These are phyloP conservation scores for Ambispora gerdemannii DNA, from an alignment of 192 early-diverging fungal genomes.

Conservation along the genomic window DNA sequence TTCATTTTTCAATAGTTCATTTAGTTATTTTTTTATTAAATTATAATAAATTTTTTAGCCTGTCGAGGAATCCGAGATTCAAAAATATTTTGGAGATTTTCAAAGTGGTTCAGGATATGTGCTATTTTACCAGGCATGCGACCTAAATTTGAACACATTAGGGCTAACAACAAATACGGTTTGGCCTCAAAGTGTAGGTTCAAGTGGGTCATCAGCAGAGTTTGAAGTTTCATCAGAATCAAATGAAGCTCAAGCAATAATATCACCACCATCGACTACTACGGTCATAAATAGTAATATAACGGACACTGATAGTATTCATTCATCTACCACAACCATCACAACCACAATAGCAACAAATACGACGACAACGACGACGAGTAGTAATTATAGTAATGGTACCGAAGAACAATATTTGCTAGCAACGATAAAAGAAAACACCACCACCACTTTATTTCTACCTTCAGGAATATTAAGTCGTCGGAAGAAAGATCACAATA, in stretches of 20 bases:
- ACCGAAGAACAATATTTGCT: no score
- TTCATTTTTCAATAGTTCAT: background rate
- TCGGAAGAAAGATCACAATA: slow-evolving; percentile 2
- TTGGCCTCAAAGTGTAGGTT: slow-evolving; percentile 14
- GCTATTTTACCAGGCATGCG: slow-evolving; percentile 70
- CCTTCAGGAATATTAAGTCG: background rate
- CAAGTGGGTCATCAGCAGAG: slow-evolving; percentile 14
- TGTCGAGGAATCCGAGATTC: slow-evolving; percentile 72
- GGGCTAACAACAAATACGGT: slow-evolving; percentile 9
- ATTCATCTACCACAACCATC: background rate
- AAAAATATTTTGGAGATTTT: slow-evolving; percentile 78
- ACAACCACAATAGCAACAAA: background rate
- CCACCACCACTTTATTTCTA: slow-evolving; percentile 13
- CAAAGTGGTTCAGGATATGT: slow-evolving; percentile 76
- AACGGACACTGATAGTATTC: background rate
- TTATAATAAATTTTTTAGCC: slow-evolving; percentile 34
- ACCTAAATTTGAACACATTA: slow-evolving; percentile 33
- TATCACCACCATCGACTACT: background rate
- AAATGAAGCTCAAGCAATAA: background rate
- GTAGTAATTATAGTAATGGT: no score
- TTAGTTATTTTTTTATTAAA: slow-evolving; percentile 3
- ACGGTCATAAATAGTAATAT: background rate
- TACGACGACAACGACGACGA: no score
- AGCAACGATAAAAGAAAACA: slow-evolving; percentile 12
- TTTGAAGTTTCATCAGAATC: background rate